Evolutionary conservation across 139 green algal species (phyloP).

Genomic region (Closterium sp.): DNA sequence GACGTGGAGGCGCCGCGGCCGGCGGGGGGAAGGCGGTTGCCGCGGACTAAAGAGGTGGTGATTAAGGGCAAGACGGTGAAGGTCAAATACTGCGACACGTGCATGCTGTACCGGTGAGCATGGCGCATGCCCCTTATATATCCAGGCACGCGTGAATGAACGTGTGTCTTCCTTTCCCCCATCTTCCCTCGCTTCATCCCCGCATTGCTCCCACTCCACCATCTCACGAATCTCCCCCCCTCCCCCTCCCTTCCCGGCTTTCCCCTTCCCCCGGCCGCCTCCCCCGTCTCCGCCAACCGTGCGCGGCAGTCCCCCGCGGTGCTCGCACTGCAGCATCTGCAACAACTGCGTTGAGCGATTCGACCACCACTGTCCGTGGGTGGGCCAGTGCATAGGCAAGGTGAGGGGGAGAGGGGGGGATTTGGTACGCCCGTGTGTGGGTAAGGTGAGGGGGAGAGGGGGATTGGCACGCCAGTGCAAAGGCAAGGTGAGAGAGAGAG

Average conservation of each 20-base stretch:
- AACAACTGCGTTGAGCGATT: constrained; percentile 98
- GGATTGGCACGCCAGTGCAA: background rate
- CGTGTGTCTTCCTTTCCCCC: background rate
- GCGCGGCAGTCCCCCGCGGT: constrained; percentile 75
- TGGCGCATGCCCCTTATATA: background rate
- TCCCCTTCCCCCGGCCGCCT: too few species aligned
- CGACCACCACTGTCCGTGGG: constrained; percentile 99
- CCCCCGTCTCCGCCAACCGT: background rate
- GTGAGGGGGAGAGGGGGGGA: background rate
- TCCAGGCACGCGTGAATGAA: background rate
- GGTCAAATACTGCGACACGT: constrained; percentile 76
- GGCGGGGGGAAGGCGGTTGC: constrained; percentile 20
- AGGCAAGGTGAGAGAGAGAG: background rate
- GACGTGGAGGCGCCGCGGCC: constrained; percentile 50
- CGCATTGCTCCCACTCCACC: too few species aligned
- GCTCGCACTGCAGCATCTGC: constrained; percentile 92
- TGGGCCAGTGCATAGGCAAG: constrained; percentile 68
- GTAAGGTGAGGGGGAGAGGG: background rate
- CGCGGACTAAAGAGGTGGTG: constrained; percentile 48
- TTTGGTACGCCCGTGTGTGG: background rate
- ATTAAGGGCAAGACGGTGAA: constrained; percentile 72
- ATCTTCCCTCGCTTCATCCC: background rate
- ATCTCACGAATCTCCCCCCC: too few species aligned
- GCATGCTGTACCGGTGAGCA: constrained; percentile 75
- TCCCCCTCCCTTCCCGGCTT: too few species aligned